Percentiles rank a stretch among this genome's conserved stretches.
Conservation (phyloP, 2,329 filamentous ascomycete species). For the Talaromyces sp. region DNA sequence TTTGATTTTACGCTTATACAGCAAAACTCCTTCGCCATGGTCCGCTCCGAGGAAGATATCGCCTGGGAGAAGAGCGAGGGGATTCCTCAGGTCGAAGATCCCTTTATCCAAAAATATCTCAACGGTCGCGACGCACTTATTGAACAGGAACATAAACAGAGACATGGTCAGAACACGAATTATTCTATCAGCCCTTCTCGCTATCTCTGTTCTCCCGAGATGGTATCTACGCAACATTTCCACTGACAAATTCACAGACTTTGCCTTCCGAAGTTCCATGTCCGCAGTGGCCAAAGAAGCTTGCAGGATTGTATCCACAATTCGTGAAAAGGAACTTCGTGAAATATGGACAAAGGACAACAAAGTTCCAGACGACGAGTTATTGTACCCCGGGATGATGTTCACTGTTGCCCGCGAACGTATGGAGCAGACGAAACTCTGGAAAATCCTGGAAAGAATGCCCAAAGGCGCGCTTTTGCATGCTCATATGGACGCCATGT, state of each 20-base stretch:
- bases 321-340: conserved; percentile 71
- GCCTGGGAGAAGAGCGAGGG: conserved; percentile 42
- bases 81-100: conserved; percentile 56
- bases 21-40: not conserved
- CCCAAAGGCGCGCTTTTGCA: conserved; percentile 73
- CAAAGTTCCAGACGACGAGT: conserved; percentile 52
- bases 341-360: conserved; percentile 71
- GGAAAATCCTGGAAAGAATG: conserved; percentile 79
- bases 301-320: conserved; percentile 72
- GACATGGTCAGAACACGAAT: conserved; percentile 60
- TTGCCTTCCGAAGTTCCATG: conserved; percentile 48
- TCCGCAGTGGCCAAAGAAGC: conserved; percentile 76
- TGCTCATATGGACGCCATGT: conserved; percentile 87
- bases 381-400: conserved; percentile 87
- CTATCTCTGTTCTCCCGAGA: not conserved
- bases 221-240: not conserved
- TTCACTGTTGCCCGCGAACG: conserved; percentile 80
- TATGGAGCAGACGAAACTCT: conserved; percentile 81
- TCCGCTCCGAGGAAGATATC: conserved; percentile 17
- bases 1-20: too few species aligned
- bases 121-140: conserved; percentile 72
- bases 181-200: not conserved
- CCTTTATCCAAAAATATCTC: conserved; percentile 79
- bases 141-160: conserved; percentile 72
- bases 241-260: conserved; percentile 22